Base-by-base conservation (phyloP, 768 basidiomycete genomes). In the Mycena capillaripes region DNA sequence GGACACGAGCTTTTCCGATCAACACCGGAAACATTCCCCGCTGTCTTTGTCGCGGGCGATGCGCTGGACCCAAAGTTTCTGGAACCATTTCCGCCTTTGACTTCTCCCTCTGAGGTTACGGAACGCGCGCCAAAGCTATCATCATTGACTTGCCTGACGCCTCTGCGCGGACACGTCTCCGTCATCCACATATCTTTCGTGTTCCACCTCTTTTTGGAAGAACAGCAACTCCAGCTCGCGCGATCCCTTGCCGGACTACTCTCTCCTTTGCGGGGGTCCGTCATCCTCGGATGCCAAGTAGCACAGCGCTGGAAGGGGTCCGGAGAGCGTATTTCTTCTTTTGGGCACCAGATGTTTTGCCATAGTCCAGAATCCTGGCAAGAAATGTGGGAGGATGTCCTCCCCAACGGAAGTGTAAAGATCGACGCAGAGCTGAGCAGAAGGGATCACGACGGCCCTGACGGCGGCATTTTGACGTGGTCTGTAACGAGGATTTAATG, bases 1-100 rank as follows among this genome's bases (percentile, higher is more conserved):
- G 92, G 92, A 0, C 91, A 92, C 70, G 84, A 87, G 58, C 82
- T 93, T 17, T 93, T 92, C 81, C 85, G 77, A 48, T 84, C 88
- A 14, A 89, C 83, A 0, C 85, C 87, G 0, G 80, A 86, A 50
- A 84, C 85, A 0, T 92, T 89, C 77, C 88, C 90, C 1, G 88
- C 85, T 0, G 78, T 82, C 0, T 93, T 93, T 76, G 69, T 93
- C 19, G 78, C 83, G 16, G 92, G 91, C 1, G 86, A 93, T 67
- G 83, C 80, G 0, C 87, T 93, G 56, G 84, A 90, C 69, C 79
- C 85, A 11, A 65, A 72, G 6, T 81, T 88, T 59, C 83, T 91
- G 32, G 78, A 78, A 23, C 82, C 83, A 14, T 73, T 72, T 1
- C 74, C 78, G 10, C 77, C 79, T 34, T 77, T 80, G 50, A 73